Evolutionary conservation across 140 eudicot genomes (phyloP).

Genomic region (Ambrosia hybrid): DNA sequence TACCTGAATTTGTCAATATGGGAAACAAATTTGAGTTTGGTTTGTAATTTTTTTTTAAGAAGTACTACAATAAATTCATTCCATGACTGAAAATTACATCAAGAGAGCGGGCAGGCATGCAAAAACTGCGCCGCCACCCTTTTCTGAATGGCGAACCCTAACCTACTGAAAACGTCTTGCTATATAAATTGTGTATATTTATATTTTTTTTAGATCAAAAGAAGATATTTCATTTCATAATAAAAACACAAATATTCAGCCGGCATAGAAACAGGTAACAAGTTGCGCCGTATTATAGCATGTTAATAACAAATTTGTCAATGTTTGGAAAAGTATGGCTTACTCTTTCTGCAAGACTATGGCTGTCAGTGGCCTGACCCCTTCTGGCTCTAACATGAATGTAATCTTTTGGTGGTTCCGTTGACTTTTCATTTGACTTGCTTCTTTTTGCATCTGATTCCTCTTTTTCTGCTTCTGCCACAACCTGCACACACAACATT

Average conservation of each 20-base stretch:
- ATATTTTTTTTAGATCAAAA: too few species aligned
- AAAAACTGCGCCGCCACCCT: too few species aligned
- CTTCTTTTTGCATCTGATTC: slow-evolving; percentile 73
- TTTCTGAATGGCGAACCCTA: too few species aligned
- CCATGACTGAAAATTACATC: too few species aligned
- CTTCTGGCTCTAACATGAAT: slow-evolving; percentile 89
- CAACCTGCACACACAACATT: slow-evolving; percentile 45
- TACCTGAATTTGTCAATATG: slow-evolving; percentile 43
- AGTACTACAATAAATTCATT: too few species aligned
- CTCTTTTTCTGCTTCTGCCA: slow-evolving; percentile 42
- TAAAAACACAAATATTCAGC: too few species aligned
- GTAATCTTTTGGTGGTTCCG: slow-evolving; percentile 75
- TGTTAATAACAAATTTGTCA: neutral
- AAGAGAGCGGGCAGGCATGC: too few species aligned
- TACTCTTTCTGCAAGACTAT: slow-evolving; percentile 91
- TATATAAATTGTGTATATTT: too few species aligned
- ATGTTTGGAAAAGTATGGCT: slow-evolving; percentile 10
- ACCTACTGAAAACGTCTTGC: too few species aligned
- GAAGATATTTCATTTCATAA: too few species aligned
- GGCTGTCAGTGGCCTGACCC: slow-evolving; percentile 87
- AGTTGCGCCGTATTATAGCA: too few species aligned
- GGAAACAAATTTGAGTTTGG: slow-evolving; percentile 6
- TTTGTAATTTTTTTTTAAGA: neutral
- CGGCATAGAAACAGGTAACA: too few species aligned
- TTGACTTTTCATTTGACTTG: slow-evolving; percentile 50